phyloP scores from a whole-genome alignment of 179 eudicot species.

The Beta corolliflora region DNA sequence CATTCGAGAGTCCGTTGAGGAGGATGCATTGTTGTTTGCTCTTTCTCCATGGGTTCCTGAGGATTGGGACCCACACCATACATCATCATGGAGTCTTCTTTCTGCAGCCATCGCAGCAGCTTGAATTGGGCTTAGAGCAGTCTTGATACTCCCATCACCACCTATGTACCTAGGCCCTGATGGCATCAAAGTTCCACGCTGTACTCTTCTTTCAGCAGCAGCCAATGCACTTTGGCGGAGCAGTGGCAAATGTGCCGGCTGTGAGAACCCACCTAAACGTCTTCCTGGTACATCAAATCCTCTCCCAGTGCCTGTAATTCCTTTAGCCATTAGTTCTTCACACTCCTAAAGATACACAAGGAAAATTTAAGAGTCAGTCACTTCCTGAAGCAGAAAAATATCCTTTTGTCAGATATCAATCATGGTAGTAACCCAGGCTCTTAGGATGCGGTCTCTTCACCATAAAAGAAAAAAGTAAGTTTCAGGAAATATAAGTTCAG shows the following conservation, averaged over 20 bases:
- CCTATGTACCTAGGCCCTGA: slow-evolving; percentile 74
- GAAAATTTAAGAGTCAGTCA: slow-evolving; percentile 17
- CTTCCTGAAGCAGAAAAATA: background rate
- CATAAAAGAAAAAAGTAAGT: no score
- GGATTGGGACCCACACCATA: slow-evolving; percentile 72
- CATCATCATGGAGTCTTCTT: slow-evolving; percentile 75
- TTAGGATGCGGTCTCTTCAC: no score
- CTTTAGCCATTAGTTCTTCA: slow-evolving; percentile 67
- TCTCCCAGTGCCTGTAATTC: slow-evolving; percentile 68
- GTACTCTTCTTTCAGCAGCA: slow-evolving; percentile 71
- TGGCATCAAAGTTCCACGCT: slow-evolving; percentile 50
- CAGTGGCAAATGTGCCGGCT: slow-evolving; percentile 55
- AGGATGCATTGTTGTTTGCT: slow-evolving; percentile 24
- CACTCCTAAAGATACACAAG: slow-evolving; percentile 56
- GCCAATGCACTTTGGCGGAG: slow-evolving; percentile 56
- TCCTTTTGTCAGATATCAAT: background rate
- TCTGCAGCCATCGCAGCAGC: slow-evolving; percentile 97
- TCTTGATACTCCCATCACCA: slow-evolving; percentile 68
- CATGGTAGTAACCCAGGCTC: no score
- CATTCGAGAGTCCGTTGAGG: slow-evolving; percentile 32
- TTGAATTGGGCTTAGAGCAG: slow-evolving; percentile 74
- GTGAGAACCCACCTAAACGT: slow-evolving; percentile 70
- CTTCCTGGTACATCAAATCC: slow-evolving; percentile 76
- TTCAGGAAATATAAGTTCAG: no score
- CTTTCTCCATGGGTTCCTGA: slow-evolving; percentile 2